Evolutionary conservation across 2,329 filamentous ascomycete species (phyloP), one percentile per base, ranked within the genome.

Genomic region (Cyphellophora europaea): DNA sequence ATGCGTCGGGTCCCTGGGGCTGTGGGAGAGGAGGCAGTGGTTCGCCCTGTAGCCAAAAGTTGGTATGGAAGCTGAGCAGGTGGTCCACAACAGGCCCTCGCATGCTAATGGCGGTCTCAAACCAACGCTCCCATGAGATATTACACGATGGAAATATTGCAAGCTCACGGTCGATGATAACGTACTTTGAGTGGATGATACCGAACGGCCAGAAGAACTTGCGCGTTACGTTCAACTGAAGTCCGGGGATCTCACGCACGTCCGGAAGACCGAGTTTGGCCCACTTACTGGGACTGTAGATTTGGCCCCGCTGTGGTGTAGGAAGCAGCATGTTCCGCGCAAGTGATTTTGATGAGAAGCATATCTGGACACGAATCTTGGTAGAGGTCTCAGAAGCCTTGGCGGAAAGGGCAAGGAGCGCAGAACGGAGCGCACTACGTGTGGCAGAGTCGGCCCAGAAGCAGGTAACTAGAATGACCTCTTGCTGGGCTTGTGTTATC

Each of bases 101-200:
- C 8, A 89, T 57, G 36, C 77, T 74, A 3, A 89, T 61, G 37
- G 79, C 84, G 0, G 79, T 82, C 54, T 93, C 85, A 16, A 89
- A 79, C 85, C 85, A 93, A n/a, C 74, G 59, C 56, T 91, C 85
- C 82, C 82, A 91, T 50, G 81, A 87, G 4, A 93, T 74, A 48
- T 93, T 93, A 56, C 82, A 88, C 48, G 80, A 86, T 0, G 84
- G 84, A 6, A 91, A 56, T 49, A 80, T 79, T 0, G 80, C 80
- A 2, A 61, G 66, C 19, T 63, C 55, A 1, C 79, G 69, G 53
- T 93, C 85, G 1, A 89, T 57, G 11, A 91, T 67, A 23, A 89
- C 67, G 47, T 84, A 89, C 50, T 93, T 93, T 0, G 84, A 80
- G 52, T 93, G 85, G 76, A 91, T 82, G n/a, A 93, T 79, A 49